These are phyloP conservation scores for Arabidopsis lyrata DNA, from an alignment of 441 rosid genomes.

Conservation along the genomic window DNA sequence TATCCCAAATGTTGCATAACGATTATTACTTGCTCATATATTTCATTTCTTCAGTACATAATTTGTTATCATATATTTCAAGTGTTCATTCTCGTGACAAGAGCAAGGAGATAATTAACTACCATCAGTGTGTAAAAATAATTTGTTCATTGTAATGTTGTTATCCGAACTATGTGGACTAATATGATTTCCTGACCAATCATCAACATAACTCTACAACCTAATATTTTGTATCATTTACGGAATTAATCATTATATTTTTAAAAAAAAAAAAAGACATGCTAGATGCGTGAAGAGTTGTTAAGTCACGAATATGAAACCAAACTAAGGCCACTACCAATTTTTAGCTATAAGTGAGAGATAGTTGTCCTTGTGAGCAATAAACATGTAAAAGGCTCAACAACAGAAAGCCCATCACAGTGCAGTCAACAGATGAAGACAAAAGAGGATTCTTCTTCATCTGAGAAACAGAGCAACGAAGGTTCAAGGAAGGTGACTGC, in stretches of 20 bases:
- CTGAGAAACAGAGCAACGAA: too few relatives aligned
- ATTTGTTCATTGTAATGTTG: background rate
- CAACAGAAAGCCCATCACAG: too few relatives aligned
- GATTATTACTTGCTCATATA: constrained; percentile 9
- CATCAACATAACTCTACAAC: background rate
- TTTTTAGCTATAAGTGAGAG: constrained; percentile 4
- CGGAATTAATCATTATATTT: background rate
- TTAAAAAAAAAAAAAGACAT: background rate
- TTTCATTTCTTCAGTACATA: background rate
- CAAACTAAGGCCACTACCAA: background rate
- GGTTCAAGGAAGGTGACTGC: too few relatives aligned
- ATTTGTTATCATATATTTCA: background rate
- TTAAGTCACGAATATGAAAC: constrained; percentile 4
- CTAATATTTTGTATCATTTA: background rate
- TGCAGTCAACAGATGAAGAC: too few relatives aligned
- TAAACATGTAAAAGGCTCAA: too few relatives aligned
- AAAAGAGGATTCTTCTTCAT: too few relatives aligned
- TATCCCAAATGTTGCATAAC: constrained; percentile 13
- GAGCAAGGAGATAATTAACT: background rate
- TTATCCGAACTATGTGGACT: background rate
- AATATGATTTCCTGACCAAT: background rate
- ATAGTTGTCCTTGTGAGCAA: too few relatives aligned
- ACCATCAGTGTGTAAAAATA: background rate
- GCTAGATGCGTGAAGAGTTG: constrained; percentile 2
- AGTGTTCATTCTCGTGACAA: background rate